Evolutionary conservation across 306 rosid genomes (phyloP).

Genomic region (Prunus davidiana): DNA sequence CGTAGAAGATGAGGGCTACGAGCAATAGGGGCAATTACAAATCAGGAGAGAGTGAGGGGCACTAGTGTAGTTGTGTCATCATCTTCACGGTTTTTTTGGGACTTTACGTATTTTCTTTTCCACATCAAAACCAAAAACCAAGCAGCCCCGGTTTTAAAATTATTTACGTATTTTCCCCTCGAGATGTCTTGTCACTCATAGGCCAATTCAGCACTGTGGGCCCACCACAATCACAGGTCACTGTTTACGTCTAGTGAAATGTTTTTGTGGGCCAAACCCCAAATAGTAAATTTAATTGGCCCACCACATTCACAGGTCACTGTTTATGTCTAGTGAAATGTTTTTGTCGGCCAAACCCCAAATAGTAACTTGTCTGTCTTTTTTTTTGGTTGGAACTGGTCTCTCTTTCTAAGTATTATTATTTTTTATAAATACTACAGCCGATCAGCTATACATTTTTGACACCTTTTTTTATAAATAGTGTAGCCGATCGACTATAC

Average conservation of each 20-base stretch:
- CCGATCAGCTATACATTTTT: too few species aligned
- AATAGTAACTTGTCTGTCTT: neutral
- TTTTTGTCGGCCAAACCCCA: neutral
- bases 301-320: neutral
- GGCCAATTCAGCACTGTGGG: neutral
- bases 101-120: neutral
- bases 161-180: neutral
- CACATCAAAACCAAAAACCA: neutral
- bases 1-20: constrained; percentile 15
- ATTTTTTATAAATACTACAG: too few species aligned
- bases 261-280: neutral
- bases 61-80: constrained; percentile 12
- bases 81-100: constrained; percentile 4
- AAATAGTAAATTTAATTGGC: neutral
- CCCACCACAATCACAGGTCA: neutral
- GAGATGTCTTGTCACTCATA: neutral
- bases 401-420: neutral
- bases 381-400: neutral
- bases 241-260: neutral
- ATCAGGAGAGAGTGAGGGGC: neutral
- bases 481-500: too few species aligned
- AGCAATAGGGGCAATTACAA: constrained; percentile 7
- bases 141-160: neutral
- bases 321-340: neutral
- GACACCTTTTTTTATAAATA: too few species aligned